Conservation (phyloP, 2,329 filamentous ascomycete species). For the Thielaviopsis populi region DNA sequence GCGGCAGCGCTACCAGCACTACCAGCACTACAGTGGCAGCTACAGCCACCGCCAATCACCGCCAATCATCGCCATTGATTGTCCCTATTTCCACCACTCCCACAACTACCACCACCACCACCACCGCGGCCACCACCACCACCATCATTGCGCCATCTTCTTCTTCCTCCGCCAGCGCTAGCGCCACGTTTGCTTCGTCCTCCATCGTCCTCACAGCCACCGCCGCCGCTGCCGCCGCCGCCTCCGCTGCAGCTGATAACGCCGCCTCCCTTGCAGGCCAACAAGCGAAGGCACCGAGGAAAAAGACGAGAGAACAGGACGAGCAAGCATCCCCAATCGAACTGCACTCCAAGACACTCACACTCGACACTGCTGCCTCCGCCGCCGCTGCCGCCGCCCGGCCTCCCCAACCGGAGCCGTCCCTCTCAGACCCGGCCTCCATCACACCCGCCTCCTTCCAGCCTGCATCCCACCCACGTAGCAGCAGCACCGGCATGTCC, state of each 20-base stretch:
- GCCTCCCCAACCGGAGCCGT: slow-evolving; percentile 20
- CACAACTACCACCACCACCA: slow-evolving; percentile 1
- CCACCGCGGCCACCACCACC: not conserved
- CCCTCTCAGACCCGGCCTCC: slow-evolving; percentile 28
- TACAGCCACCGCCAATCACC: not conserved
- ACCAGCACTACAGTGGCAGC: no score
- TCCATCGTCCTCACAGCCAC: not conserved
- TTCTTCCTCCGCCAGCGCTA: not conserved
- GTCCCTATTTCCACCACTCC: slow-evolving; percentile 2
- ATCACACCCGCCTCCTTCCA: slow-evolving; percentile 21
- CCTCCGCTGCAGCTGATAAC: not conserved
- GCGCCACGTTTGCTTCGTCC: not conserved
- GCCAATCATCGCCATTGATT: not conserved
- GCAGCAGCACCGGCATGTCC: slow-evolving; percentile 23
- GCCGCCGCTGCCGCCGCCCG: not conserved
- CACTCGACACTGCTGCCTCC: not conserved
- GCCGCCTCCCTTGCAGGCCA: slow-evolving; percentile 3
- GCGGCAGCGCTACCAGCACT: not conserved
- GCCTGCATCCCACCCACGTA: not conserved
- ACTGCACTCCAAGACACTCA: not conserved
- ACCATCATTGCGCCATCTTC: not conserved
- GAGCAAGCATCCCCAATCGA: not conserved
- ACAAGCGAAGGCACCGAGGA: not conserved
- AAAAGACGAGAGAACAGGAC: not conserved
- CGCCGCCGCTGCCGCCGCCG: not conserved